These are phyloP conservation scores for Syncephalastrum monosporum DNA, from an alignment of 371 early-diverging fungal species.

Conservation along the genomic window DNA sequence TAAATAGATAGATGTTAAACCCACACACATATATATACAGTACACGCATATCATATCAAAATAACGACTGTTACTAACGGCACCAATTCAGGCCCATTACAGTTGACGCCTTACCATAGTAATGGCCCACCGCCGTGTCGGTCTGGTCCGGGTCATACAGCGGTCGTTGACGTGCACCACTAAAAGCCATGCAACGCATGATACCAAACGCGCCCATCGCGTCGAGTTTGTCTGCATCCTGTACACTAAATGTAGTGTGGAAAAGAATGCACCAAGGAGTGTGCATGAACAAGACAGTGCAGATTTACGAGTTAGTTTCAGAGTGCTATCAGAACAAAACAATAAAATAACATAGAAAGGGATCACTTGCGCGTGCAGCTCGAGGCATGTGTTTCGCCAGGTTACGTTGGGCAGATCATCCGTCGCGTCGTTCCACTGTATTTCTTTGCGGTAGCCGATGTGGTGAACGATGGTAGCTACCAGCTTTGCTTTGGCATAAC, in stretches of 20 bases:
- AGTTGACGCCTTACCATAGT: conserved; percentile 48
- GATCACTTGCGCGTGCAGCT: conserved; percentile 56
- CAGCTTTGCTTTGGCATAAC: conserved; percentile 40
- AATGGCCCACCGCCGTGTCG: conserved; percentile 67
- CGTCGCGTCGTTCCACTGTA: conserved; percentile 48
- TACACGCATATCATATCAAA: not conserved
- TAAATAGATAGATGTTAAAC: not conserved
- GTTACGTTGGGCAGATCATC: conserved; percentile 28
- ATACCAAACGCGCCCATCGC: conserved; percentile 83
- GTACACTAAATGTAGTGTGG: conserved; percentile 49
- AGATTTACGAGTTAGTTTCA: not conserved
- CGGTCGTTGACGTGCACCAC: conserved; percentile 64
- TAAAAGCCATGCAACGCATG: conserved; percentile 72
- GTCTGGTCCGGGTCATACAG: conserved; percentile 55
- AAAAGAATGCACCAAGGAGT: not conserved
- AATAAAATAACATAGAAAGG: not conserved
- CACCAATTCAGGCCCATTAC: not conserved
- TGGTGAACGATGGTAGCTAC: conserved; percentile 64
- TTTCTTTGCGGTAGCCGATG: conserved; percentile 74
- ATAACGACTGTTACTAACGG: not conserved
- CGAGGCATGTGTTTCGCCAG: conserved; percentile 62
- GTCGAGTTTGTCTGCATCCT: conserved; percentile 82
- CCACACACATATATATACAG: not conserved
- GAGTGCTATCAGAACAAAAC: conserved; percentile 1
- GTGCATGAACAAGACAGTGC: not conserved